Evolutionary conservation across 108 stramenopile species (phyloP).

Genomic region (Pseudonitzschia pungens): DNA sequence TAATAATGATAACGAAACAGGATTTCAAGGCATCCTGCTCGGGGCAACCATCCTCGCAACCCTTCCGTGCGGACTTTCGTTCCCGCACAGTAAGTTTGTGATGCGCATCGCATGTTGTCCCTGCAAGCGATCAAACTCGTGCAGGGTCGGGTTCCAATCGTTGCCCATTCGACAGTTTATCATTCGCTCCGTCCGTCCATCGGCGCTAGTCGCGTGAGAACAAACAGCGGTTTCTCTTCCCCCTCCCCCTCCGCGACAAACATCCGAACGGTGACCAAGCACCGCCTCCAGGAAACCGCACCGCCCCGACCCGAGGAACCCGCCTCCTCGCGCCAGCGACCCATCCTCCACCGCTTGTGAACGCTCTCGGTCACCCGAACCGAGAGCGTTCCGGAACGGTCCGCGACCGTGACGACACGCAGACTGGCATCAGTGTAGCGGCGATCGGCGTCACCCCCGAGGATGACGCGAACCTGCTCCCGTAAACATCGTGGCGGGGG

Average conservation of each 20-base stretch:
- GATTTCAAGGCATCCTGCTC: no score
- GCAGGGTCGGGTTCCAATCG: no score
- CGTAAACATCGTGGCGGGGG: not conserved
- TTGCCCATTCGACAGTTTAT: no score
- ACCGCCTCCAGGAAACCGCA: no score
- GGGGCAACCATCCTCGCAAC: no score
- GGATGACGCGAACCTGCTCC: not conserved
- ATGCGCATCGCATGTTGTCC: no score
- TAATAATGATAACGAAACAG: no score
- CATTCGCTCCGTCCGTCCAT: no score
- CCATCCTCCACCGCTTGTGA: not conserved
- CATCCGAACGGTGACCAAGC: conserved; percentile 7
- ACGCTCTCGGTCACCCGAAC: not conserved
- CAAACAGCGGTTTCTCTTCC: not conserved
- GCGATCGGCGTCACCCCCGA: not conserved
- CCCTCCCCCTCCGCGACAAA: not conserved
- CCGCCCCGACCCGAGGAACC: no score
- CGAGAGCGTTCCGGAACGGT: not conserved
- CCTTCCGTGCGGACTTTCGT: no score
- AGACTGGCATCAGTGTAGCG: not conserved
- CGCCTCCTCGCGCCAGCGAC: not conserved
- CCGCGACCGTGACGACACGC: not conserved
- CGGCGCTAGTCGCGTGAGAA: conserved; percentile 7
- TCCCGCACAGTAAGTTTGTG: no score
- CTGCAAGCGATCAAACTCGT: no score